Percentiles rank a stretch among this genome's conserved stretches.
These are phyloP conservation scores for Plectosphaerella plurivora DNA, from an alignment of 2,329 filamentous ascomycete genomes.

Conservation along the genomic window DNA sequence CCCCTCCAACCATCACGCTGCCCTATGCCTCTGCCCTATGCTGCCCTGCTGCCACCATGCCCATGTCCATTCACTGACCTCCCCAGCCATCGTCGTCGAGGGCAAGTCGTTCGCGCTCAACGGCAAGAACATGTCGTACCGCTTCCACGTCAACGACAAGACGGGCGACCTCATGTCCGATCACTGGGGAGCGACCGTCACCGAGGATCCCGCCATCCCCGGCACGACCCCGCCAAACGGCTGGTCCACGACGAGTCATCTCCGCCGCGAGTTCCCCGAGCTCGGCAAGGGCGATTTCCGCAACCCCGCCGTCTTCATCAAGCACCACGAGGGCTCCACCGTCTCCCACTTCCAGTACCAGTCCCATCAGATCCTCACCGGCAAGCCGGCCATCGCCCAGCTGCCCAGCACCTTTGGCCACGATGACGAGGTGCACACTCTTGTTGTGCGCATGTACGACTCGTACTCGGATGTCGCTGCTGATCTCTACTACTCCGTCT, in stretches of 20 bases:
- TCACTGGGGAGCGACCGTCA: constrained; percentile 54
- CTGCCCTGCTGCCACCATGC: too few relatives aligned
- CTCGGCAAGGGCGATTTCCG: constrained; percentile 60
- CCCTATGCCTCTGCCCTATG: not conserved
- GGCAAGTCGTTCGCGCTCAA: constrained; percentile 54
- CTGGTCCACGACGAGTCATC: constrained; percentile 48
- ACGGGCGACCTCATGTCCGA: constrained; percentile 55
- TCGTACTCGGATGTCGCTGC: constrained; percentile 53
- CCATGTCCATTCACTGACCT: not conserved
- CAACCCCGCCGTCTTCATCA: constrained; percentile 55
- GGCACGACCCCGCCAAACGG: constrained; percentile 28
- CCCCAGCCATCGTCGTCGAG: constrained; percentile 14
- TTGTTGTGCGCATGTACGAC: constrained; percentile 55
- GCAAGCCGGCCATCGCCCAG: constrained; percentile 52
- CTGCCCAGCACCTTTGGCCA: constrained; percentile 56
- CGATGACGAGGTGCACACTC: constrained; percentile 51
- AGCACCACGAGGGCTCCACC: constrained; percentile 53
- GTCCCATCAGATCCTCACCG: constrained; percentile 48
- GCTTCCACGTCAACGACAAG: constrained; percentile 55
- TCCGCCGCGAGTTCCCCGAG: constrained; percentile 60
- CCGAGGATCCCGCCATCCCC: constrained; percentile 43
- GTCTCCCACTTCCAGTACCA: constrained; percentile 55
- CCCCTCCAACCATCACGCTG: too few relatives aligned
- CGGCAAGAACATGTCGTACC: constrained; percentile 53
- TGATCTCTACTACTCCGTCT: constrained; percentile 59